phyloP scores from a whole-genome alignment of 2,329 filamentous ascomycete genomes.

The Epichloe festucae region DNA sequence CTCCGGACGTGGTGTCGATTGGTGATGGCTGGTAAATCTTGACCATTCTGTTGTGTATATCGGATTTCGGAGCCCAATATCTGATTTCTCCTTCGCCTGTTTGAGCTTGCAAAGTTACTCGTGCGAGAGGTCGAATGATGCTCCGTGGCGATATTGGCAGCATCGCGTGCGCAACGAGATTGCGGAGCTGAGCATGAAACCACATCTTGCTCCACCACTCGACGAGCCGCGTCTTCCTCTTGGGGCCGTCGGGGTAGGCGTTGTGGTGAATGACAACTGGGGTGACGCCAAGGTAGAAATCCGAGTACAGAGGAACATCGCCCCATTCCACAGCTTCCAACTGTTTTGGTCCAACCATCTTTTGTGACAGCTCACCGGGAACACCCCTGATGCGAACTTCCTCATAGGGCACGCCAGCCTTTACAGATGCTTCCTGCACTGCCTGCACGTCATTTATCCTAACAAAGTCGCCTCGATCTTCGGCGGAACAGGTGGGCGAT shows the following conservation, averaged over 20 bases:
- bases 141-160: background rate
- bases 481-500: conserved; percentile 15
- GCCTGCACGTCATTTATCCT: conserved; percentile 13
- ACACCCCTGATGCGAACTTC: conserved; percentile 15
- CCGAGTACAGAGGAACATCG: conserved; percentile 21
- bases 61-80: conserved; percentile 14
- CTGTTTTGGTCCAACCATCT: background rate
- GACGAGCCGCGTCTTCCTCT: conserved; percentile 19
- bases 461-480: conserved; percentile 24
- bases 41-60: conserved; percentile 7
- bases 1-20: conserved; percentile 1
- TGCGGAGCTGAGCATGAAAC: conserved; percentile 21
- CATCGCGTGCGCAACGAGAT: conserved; percentile 16
- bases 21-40: conserved; percentile 14
- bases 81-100: conserved; percentile 5
- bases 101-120: conserved; percentile 1
- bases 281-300: conserved; percentile 23
- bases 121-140: conserved; percentile 11
- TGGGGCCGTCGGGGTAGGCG: conserved; percentile 20
- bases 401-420: conserved; percentile 9
- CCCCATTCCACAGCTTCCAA: conserved; percentile 15
- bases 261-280: conserved; percentile 26
- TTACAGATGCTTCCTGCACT: conserved; percentile 13
- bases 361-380: conserved; percentile 14
- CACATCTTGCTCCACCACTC: conserved; percentile 25